Evolutionary conservation across 164 flowering plant genomes (phyloP), one percentile per base, ranked within the genome.

Genomic region (Vitis labrusca): DNA sequence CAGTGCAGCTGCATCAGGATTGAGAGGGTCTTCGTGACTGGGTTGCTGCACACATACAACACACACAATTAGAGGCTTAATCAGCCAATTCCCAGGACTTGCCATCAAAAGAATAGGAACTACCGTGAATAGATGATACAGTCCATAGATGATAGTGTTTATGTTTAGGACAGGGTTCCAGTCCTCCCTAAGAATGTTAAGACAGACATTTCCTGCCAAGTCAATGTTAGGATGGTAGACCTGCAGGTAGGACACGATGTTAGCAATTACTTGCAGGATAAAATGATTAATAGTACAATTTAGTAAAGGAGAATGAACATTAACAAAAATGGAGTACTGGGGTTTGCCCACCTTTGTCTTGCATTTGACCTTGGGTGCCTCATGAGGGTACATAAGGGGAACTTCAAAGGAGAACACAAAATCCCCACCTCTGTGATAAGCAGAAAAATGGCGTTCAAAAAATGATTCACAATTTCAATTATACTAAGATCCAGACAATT

Each of bases 331-430:
- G 6, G 30, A 65, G 1, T 17, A 37, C 44, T 8, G 6, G 16
- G 54, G 15, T 9, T 70, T 4, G 19, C 37, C 52, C 66, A 83
- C 85, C 83, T 80, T 83, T 7, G 85, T 83, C 75, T 78, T 83
- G 82, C 85, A 83, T 66, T 83, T 83, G 59, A 83, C 85, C 76
- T 82, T 82, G 13, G 85, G 85, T 50, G 85, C 79, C 67, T 79
- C 85, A 60, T 82, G 80, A 10, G 85, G 85, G 66, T 82, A 82
- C 54, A 82, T 72, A 15, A 77, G 59, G 29, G 80, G 71, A 61
- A 80, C 77, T 61, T 73, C 73, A 64, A 82, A 78, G 15, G 81
- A 59, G 67, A 83, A 83, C 12, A 64, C 54, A 76, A 83, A 83
- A 13, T 61, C 66, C 8, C 85, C 83, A 67, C 80, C 78, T 62